phyloP scores from a whole-genome alignment of 805 yeast species.

The Cyberlindnera japonica region DNA sequence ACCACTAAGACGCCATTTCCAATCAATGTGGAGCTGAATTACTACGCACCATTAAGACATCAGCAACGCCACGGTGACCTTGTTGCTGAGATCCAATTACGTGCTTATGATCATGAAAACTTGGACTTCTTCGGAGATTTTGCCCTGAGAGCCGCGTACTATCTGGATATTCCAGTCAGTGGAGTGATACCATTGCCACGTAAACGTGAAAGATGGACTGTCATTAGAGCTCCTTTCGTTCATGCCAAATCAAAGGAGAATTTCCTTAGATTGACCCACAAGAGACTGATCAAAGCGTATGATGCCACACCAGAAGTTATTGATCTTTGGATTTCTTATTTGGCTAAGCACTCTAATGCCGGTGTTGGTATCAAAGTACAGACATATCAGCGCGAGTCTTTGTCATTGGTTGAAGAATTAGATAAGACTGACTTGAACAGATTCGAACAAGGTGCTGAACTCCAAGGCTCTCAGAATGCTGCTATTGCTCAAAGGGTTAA shows the following conservation, averaged over 20 bases:
- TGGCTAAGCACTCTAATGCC: conserved; percentile 69
- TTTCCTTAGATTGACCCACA: conserved; percentile 83
- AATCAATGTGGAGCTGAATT: conserved; percentile 75
- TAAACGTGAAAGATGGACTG: conserved; percentile 87
- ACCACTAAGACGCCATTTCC: conserved; percentile 61
- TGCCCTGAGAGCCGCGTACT: conserved; percentile 85
- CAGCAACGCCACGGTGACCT: conserved; percentile 65
- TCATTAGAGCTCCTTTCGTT: conserved; percentile 87
- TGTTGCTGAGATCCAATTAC: conserved; percentile 72
- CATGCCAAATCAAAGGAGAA: conserved; percentile 94
- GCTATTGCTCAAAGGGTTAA: conserved; percentile 47
- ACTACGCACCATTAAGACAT: conserved; percentile 74
- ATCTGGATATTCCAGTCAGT: conserved; percentile 80
- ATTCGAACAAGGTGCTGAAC: conserved; percentile 11
- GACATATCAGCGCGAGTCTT: conserved; percentile 51
- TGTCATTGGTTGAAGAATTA: conserved; percentile 41
- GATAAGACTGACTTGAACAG: conserved; percentile 23
- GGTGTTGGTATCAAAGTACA: conserved; percentile 84
- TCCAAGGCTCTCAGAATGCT: conserved; percentile 12
- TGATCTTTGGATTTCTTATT: conserved; percentile 74
- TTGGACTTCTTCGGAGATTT: conserved; percentile 79
- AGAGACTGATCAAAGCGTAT: conserved; percentile 68
- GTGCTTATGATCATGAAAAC: conserved; percentile 67
- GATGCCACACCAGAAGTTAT: conserved; percentile 84
- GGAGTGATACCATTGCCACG: conserved; percentile 68